Evolutionary conservation across 2,329 filamentous ascomycete species (phyloP), one percentile per base, ranked within the genome.

Genomic region (Trematosphaeria pertusa): DNA sequence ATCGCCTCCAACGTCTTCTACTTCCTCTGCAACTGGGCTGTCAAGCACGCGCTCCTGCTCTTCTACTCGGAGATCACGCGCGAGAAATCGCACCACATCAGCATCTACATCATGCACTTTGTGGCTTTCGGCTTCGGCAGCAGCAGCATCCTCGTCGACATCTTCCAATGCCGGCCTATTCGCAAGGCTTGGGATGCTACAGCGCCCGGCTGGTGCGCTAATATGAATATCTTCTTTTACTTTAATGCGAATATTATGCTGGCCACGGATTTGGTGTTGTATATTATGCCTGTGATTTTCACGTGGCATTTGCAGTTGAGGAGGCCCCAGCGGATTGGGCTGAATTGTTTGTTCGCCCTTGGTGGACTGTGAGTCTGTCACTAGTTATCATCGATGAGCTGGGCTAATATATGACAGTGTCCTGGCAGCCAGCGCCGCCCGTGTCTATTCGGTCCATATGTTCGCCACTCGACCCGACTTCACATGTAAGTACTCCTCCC

Each of bases 11-110:
- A 56, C 14, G 48, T 66, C 15, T 72, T 73, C 52, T 75, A 75
- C 55, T 72, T 73, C 48, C 46, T 59, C 33, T 71, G 70, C 42
- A 72, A 74, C 43, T 73, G 71, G 65, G 67, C 64, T 35, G 62
- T 75, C 48, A 74, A 75, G 54, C 61, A 74, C 32, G 71, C 71
- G 0, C 61, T 75, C 6, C 62, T 75, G 6, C 56, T 72, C 44
- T 66, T 75, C 56, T 75, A 75, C 50, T 53, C 67, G 20, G 68
- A 70, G 22, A 64, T 74, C n/a, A 65, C 64, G 19, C 58, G 61
- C 32, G 61, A 63, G 17, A 51, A 42, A 8, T 53, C 46, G 31
- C 56, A 60, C 17, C 54, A 46, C 15, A 48, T 48, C 45, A 59
- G 58, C 24, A 69, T 75, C 20, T 64, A 60, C 37, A 37, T 66